A percentile compares a stretch with the other conserved stretches of the same genome.
These are phyloP conservation scores for Xylaria palmicola DNA, from an alignment of 495 filamentous ascomycete species.

Conservation along the genomic window DNA sequence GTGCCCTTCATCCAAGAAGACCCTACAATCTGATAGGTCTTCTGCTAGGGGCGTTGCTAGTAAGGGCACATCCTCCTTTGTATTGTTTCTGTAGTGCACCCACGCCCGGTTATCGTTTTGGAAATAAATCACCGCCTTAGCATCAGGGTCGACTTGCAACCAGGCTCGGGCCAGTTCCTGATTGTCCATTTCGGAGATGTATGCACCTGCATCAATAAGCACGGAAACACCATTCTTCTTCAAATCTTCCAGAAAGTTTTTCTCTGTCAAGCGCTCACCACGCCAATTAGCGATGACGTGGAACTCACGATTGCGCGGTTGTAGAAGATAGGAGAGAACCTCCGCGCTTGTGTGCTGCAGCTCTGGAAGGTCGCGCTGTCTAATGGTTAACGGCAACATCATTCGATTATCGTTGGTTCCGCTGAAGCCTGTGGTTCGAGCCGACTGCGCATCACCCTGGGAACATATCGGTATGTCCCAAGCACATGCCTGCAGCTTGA, in stretches of 20 bases:
- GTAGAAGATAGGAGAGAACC: slow-evolving; percentile 52
- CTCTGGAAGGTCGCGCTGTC: slow-evolving; percentile 48
- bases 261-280: slow-evolving; percentile 36
- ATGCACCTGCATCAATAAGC: slow-evolving; percentile 54
- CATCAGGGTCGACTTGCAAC: slow-evolving; percentile 39
- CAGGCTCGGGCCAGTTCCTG: slow-evolving; percentile 43
- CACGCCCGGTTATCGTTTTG: slow-evolving; percentile 41
- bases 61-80: slow-evolving; percentile 31
- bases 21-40: slow-evolving; percentile 42
- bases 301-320: slow-evolving; percentile 43
- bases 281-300: slow-evolving; percentile 28
- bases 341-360: slow-evolving; percentile 53
- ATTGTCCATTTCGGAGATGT: slow-evolving; percentile 50
- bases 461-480: slow-evolving; percentile 52
- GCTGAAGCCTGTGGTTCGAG: slow-evolving; percentile 53
- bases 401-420: slow-evolving; percentile 54
- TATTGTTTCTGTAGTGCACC: slow-evolving; percentile 40
- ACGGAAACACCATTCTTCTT: slow-evolving; percentile 33
- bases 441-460: slow-evolving; percentile 1
- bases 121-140: slow-evolving; percentile 38
- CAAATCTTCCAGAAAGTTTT: slow-evolving; percentile 36
- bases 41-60: slow-evolving; percentile 44
- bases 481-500: slow-evolving; percentile 52
- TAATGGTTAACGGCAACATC: slow-evolving; percentile 52
- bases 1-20: slow-evolving; percentile 38